Percentiles rank a stretch among this genome's conserved stretches.
Conservation (phyloP, 2,329 filamentous ascomycete species). For the Volutella citrinella region DNA sequence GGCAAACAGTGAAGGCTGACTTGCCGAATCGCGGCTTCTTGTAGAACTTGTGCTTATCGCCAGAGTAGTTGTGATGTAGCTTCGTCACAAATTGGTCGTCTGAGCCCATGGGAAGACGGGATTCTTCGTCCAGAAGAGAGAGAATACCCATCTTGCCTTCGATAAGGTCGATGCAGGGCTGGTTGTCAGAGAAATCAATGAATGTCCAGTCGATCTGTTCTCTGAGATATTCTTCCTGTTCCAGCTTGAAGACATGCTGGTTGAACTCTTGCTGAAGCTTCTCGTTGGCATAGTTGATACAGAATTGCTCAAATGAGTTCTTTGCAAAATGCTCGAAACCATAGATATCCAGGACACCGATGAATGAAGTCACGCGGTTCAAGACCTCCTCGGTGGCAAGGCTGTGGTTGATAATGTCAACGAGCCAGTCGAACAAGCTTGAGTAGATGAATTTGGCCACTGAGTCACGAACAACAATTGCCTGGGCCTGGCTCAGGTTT, state of each 20-base stretch:
- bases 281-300: conserved; percentile 99
- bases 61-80: conserved; percentile 87
- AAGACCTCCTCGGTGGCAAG: conserved; percentile 87
- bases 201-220: conserved; percentile 99
- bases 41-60: conserved; percentile 93
- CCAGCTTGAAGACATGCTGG: conserved; percentile 97
- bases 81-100: conserved; percentile 97
- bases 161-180: conserved; percentile 97
- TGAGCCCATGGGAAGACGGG: conserved; percentile 91
- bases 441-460: conserved; percentile 99
- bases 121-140: conserved; percentile 92
- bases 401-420: conserved; percentile 92
- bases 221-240: conserved; percentile 94
- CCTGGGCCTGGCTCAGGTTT: conserved; percentile 90
- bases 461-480: conserved; percentile 90
- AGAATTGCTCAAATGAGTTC: conserved; percentile 99
- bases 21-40: conserved; percentile 98
- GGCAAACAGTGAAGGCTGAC: conserved; percentile 95
- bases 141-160: conserved; percentile 95
- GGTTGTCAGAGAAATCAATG: conserved; percentile 98
- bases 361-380: conserved; percentile 80
- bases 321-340: conserved; percentile 99
- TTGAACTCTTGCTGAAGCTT: conserved; percentile 99
- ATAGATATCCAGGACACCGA: conserved; percentile 98
- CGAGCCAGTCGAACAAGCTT: conserved; percentile 96